phyloP scores from a whole-genome alignment of 139 green algal species.

The Chlamydomonas eustigma region DNA sequence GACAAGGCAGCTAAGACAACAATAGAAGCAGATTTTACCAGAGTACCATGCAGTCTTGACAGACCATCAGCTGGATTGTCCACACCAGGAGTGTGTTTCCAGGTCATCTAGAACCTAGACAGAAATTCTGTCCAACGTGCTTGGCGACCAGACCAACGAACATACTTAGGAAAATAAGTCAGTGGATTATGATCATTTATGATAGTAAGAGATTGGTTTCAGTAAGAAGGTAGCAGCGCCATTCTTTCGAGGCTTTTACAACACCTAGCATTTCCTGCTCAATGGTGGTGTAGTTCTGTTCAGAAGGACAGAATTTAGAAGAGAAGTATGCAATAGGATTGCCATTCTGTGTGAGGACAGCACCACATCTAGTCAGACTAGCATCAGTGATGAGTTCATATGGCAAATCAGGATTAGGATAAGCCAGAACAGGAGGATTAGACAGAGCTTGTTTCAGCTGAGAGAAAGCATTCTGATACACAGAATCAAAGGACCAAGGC shows the following conservation, averaged over 20 bases:
- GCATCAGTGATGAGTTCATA: conserved; percentile 35
- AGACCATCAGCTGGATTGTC: conserved; percentile 38
- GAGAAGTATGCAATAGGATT: conserved; percentile 40
- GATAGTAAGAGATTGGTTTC: conserved; percentile 24
- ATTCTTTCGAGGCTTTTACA: conserved; percentile 24
- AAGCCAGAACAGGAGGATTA: conserved; percentile 16
- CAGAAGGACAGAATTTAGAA: conserved; percentile 23
- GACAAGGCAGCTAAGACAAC: background rate
- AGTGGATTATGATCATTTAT: conserved; percentile 39
- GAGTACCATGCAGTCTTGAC: background rate
- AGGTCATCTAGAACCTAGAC: conserved; percentile 20
- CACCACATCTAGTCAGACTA: conserved; percentile 24
- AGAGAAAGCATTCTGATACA: conserved; percentile 13
- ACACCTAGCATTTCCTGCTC: conserved; percentile 51
- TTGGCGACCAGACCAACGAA: conserved; percentile 20
- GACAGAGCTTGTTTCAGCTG: conserved; percentile 19
- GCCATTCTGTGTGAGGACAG: conserved; percentile 33
- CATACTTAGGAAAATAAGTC: conserved; percentile 14
- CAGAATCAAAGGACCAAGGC: conserved; percentile 15
- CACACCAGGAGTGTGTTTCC: conserved; percentile 24
- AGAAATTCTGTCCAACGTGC: conserved; percentile 32
- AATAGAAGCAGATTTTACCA: background rate
- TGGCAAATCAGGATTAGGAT: conserved; percentile 18
- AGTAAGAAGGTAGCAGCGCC: conserved; percentile 37
- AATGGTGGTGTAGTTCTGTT: conserved; percentile 40